Evolutionary conservation across 108 stramenopile species (phyloP), one percentile per base, ranked within the genome.

Genomic region (Pseudonitzschia delicatissima): DNA sequence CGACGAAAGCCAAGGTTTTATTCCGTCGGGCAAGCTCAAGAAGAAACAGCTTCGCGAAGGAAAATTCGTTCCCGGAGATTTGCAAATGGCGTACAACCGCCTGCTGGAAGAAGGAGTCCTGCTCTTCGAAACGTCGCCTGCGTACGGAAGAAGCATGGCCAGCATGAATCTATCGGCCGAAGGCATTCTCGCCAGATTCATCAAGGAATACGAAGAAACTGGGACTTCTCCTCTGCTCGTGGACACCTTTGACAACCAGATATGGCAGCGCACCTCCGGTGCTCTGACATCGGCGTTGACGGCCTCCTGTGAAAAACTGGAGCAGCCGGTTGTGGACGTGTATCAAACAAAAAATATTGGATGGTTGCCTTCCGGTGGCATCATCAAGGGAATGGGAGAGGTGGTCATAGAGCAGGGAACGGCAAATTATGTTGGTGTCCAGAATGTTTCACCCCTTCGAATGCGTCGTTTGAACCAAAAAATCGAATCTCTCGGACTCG

Each of bases 91-190:
- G n/a, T 90, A 88, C 73, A 74, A 81, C 48, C 77, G 58, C 32
- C 67, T 91, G 20, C 44, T 88, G 59, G 70, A 79, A 45, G 70
- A 74, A 23, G 93, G 90, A 8, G 71, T 94, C 4, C 42, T 76
- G 17, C 77, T 94, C 34, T 73, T 91, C 29, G 92, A 91, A 62
- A 89, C 89, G 40, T 86, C 86, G 12, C 82, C 87, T 48, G 68
- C 69, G 6, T 90, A 80, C 59, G 83, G 84, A 3, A 61, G 60
- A 27, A 67, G 72, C 31, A 66, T 66, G 52, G 50, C 64, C 5
- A 63, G 21, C 15, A 73, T 62, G 74, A 80, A 67, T 52, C 76
- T 73, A 25, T 88, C 81, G 25, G 81, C 67, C 45, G 74, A 81
- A 58, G 66, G 76, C 4, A 79, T 85, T 45, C 0, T 85, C 17